Base-by-base conservation (phyloP, 495 filamentous ascomycete genomes). In the Astrothelium macrocarpum region DNA sequence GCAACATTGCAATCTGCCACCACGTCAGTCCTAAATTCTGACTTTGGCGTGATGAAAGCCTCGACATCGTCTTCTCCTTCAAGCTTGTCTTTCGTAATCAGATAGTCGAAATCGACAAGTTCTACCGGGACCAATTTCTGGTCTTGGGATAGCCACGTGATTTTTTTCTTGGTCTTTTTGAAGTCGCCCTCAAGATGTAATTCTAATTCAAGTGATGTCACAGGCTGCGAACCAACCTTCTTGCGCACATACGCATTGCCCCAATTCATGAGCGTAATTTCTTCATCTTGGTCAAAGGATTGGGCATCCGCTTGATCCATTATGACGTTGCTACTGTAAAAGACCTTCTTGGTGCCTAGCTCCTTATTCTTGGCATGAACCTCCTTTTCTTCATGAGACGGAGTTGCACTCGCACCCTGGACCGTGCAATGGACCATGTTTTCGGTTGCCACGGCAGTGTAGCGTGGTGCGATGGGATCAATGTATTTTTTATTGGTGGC, bases 241-340 rank as follows among this genome's bases (percentile, higher is more conserved):
- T 85, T 86, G 49, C 86, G 86, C 14, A 96, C 87, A 64, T 94
- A 84, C 32, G 90, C 92, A 66, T 97, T 96, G 67, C 92, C 92
- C 92, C 92, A 96, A 71, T 85, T 87, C 92, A 96, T 97, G 29
- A 96, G 80, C 0, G 92, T 97, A 68, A 97, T 90, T 73, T 96
- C 92, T 77, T 97, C 92, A 67, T 88, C 86, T 64, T 88, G 82
- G 67, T 82, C 85, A 78, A 96, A 94, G 58, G 78, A 80, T 74
- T 87, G 83, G 65, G 87, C 91, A 68, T 97, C 92, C 53, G 81
- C 88, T 75, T 96, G 92, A 71, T 96, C 92, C 53, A 97, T 76
- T 32, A 94, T 73, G 65, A 96, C 78, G 28, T 82, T 78, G 59
- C 80, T 76, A 68, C 85, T 87, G 72, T 85, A 94, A 12, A 82